Percentiles rank a stretch among this genome's conserved stretches.
phyloP scores from a whole-genome alignment of 2,329 filamentous ascomycete species.

The Hirsutella rhossiliensis region DNA sequence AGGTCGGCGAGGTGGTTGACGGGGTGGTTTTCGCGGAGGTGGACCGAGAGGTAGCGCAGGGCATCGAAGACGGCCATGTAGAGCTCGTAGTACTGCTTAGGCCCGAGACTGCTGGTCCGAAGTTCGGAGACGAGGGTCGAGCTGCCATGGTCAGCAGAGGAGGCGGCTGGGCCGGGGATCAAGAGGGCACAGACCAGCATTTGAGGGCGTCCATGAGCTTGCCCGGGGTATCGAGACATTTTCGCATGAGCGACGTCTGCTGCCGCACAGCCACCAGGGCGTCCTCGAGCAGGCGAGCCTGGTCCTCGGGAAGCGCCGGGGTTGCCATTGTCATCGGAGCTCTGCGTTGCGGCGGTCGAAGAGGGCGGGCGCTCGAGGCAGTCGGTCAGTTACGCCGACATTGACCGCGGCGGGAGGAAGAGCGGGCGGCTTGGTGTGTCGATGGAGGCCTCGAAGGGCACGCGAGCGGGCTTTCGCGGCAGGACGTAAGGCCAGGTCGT shows the following conservation, averaged over 20 bases:
- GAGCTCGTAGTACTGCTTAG: conserved; percentile 98
- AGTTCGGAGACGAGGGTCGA: conserved; percentile 98
- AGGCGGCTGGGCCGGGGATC: neutral
- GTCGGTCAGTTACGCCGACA: conserved; percentile 11
- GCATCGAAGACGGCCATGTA: conserved; percentile 99
- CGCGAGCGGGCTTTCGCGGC: neutral
- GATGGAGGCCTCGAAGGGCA: neutral
- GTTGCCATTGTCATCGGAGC: conserved; percentile 27
- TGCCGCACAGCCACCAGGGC: conserved; percentile 91
- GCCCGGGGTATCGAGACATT: conserved; percentile 90
- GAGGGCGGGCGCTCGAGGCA: neutral
- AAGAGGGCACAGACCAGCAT: conserved; percentile 65
- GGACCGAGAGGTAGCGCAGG: conserved; percentile 87
- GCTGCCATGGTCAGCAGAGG: conserved; percentile 31
- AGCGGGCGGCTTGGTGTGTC: neutral
- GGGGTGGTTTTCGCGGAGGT: conserved; percentile 93
- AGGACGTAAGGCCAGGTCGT: neutral
- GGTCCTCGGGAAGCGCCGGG: conserved; percentile 61
- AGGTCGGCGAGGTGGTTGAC: conserved; percentile 96
- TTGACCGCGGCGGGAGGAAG: conserved; percentile 7
- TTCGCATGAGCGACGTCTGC: conserved; percentile 94
- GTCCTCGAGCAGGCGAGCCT: conserved; percentile 92
- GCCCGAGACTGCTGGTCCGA: conserved; percentile 90
- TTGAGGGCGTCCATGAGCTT: conserved; percentile 99
- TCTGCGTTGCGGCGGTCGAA: neutral